These are phyloP conservation scores for Passiflora organensis DNA, from an alignment of 345 rosid genomes.

Conservation along the genomic window DNA sequence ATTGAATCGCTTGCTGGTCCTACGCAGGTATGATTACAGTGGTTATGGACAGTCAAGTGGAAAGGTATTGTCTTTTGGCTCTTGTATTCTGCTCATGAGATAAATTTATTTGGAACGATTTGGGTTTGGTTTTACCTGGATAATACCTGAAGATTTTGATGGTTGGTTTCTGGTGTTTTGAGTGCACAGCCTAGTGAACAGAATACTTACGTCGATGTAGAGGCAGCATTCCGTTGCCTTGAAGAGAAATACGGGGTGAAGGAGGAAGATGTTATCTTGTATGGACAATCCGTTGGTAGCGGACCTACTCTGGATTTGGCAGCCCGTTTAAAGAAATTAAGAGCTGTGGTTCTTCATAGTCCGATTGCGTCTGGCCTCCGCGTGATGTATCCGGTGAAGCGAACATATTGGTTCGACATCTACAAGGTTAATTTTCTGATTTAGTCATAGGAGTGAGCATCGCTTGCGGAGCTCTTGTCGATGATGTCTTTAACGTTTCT, in stretches of 20 bases:
- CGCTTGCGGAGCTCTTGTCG: too few species aligned
- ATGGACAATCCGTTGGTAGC: constrained; percentile 93
- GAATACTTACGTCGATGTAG: constrained; percentile 80
- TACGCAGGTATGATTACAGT: constrained; percentile 82
- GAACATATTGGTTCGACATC: constrained; percentile 93
- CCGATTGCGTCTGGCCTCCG: constrained; percentile 87
- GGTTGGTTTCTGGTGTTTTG: constrained; percentile 5
- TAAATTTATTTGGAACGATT: not conserved
- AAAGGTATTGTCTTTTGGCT: constrained; percentile 42
- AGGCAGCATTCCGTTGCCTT: constrained; percentile 81
- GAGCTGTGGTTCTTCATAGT: constrained; percentile 96
- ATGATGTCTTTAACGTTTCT: too few species aligned
- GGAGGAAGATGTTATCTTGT: constrained; percentile 80
- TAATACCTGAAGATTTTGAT: not conserved
- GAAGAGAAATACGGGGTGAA: constrained; percentile 66
- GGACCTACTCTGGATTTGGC: constrained; percentile 93
- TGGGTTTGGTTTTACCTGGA: not conserved
- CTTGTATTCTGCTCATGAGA: not conserved
- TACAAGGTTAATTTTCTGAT: constrained; percentile 48
- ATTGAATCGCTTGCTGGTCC: not conserved
- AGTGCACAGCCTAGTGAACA: constrained; percentile 75
- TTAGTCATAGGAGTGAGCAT: too few species aligned
- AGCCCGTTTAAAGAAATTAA: constrained; percentile 51
- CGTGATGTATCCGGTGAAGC: constrained; percentile 86
- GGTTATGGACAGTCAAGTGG: constrained; percentile 88